phyloP scores from a whole-genome alignment of 495 filamentous ascomycete species.

The Penicillium tannophilum region DNA sequence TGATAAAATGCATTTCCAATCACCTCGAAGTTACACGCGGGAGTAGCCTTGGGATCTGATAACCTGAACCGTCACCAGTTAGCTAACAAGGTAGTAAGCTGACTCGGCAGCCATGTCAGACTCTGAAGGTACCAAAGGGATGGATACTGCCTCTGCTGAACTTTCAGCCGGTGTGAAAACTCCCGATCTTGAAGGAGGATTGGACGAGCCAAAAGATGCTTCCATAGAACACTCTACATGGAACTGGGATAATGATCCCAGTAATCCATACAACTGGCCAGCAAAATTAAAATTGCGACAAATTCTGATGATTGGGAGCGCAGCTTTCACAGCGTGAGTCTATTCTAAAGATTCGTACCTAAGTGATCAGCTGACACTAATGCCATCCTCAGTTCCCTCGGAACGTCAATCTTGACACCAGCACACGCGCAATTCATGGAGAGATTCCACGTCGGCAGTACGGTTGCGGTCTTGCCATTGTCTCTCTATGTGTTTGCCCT shows the following conservation, averaged over 20 bases:
- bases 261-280: slow-evolving; percentile 32
- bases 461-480: slow-evolving; percentile 55
- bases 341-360: too few species aligned
- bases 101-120: background rate
- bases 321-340: slow-evolving; percentile 28
- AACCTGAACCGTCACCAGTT: background rate
- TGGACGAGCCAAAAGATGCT: background rate
- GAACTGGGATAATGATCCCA: slow-evolving; percentile 28
- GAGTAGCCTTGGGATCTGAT: background rate
- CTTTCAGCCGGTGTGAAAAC: background rate
- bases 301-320: slow-evolving; percentile 22
- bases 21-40: background rate
- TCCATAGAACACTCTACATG: background rate
- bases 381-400: slow-evolving; percentile 45
- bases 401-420: slow-evolving; percentile 55
- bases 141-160: background rate
- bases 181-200: background rate
- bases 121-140: background rate
- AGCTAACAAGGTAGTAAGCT: background rate
- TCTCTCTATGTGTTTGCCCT: slow-evolving; percentile 60
- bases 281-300: slow-evolving; percentile 16
- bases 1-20: background rate
- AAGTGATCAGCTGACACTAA: slow-evolving; percentile 1
- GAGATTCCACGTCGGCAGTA: slow-evolving; percentile 51
- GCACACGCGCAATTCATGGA: slow-evolving; percentile 42